phyloP scores from a whole-genome alignment of 2,329 filamentous ascomycete species.

The Sclerotinia glacialis region DNA sequence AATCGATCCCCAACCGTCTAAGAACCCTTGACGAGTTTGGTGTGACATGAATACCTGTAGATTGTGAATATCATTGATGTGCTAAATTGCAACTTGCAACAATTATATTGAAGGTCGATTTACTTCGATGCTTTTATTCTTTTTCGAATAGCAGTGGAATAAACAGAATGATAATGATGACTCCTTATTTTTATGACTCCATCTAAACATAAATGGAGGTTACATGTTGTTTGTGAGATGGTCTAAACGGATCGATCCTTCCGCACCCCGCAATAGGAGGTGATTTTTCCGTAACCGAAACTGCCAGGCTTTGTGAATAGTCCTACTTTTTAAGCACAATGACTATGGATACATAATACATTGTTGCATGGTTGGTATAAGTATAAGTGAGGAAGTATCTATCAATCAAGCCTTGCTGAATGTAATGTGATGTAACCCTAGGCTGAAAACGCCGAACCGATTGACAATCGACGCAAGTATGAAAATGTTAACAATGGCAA shows the following conservation, averaged over 20 bases:
- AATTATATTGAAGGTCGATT: neutral
- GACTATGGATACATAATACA: neutral
- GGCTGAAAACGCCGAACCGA: neutral
- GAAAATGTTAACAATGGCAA: neutral
- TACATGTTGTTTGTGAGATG: neutral
- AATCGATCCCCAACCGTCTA: neutral
- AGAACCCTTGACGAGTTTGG: neutral
- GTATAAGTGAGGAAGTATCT: neutral
- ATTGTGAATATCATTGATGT: neutral
- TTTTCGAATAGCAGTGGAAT: neutral
- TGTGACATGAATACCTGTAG: neutral
- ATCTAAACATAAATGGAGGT: neutral
- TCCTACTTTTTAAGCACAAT: neutral
- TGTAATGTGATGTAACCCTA: neutral
- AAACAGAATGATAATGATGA: neutral
- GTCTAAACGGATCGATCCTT: neutral
- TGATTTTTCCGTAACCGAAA: neutral
- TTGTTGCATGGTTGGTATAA: neutral
- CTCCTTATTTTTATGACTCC: neutral
- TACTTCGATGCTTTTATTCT: neutral
- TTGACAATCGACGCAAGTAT: neutral
- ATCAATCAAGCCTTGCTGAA: slow-evolving; percentile 3
- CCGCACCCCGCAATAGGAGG: neutral
- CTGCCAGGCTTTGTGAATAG: neutral
- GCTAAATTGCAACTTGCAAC: neutral